Percentiles rank a stretch among this genome's conserved stretches.
Evolutionary conservation across 257 asterid genomes (phyloP).

Genomic region (Vinca minor): DNA sequence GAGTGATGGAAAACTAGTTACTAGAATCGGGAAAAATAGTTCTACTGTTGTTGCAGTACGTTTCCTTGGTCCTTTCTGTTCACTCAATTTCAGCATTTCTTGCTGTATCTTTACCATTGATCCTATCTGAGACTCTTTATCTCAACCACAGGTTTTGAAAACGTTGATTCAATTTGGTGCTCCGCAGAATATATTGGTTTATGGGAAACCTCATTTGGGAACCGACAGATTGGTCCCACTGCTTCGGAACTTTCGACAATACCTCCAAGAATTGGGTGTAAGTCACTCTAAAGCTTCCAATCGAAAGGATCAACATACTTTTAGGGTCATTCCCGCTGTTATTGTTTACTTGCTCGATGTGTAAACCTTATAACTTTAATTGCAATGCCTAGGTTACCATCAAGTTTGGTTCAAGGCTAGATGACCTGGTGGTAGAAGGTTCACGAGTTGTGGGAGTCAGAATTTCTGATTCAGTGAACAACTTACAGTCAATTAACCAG

Average conservation of each 20-base stretch:
- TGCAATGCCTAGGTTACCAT: conserved; percentile 55
- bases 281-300: conserved; percentile 27
- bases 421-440: conserved; percentile 68
- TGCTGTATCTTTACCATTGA: conserved; percentile 6
- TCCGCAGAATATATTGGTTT: conserved; percentile 69
- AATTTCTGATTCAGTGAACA: conserved; percentile 51
- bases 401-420: conserved; percentile 80
- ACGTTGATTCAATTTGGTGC: conserved; percentile 89
- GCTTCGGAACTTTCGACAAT: conserved; percentile 55
- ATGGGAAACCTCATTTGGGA: conserved; percentile 96
- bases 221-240: conserved; percentile 90
- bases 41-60: conserved; percentile 62
- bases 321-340: conserved; percentile 2
- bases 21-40: conserved; percentile 91
- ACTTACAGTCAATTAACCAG: conserved; percentile 25
- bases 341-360: conserved; percentile 2
- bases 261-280: conserved; percentile 85
- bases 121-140: neutral
- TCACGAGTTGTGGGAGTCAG: conserved; percentile 59
- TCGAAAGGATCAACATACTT: conserved; percentile 11
- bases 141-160: conserved; percentile 58
- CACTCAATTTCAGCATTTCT: neutral
- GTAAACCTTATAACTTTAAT: conserved; percentile 12
- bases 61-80: neutral
- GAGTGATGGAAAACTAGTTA: conserved; percentile 97